phyloP scores from a whole-genome alignment of 306 rosid genomes.

The Prunus salicina region DNA sequence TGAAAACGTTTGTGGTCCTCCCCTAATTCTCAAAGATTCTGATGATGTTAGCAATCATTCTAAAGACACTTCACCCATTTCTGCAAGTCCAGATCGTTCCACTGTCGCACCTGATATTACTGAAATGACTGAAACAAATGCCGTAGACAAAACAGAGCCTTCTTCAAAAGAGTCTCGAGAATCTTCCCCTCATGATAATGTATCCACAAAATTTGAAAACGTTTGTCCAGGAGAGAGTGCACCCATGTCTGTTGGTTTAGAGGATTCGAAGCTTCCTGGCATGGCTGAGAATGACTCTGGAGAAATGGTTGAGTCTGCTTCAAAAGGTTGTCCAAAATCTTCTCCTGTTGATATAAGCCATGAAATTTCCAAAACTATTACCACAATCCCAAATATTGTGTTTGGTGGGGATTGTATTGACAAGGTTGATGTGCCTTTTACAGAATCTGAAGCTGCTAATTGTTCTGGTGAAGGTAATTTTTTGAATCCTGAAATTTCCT shows the following conservation, averaged over 20 bases:
- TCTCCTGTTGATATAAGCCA: constrained; percentile 9
- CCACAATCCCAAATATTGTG: constrained; percentile 8
- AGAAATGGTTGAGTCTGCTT: neutral
- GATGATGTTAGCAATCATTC: constrained; percentile 12
- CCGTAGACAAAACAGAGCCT: constrained; percentile 5
- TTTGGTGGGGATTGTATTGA: constrained; percentile 3
- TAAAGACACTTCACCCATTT: neutral
- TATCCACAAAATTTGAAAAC: neutral
- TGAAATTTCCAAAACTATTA: neutral
- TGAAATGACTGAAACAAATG: constrained; percentile 1
- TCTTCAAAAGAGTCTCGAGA: constrained; percentile 12
- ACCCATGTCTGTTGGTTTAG: neutral
- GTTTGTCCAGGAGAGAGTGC: neutral
- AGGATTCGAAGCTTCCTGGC: neutral
- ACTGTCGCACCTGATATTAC: neutral
- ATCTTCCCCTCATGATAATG: constrained; percentile 10
- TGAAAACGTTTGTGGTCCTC: neutral
- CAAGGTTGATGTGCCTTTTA: constrained; percentile 4
- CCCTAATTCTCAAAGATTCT: neutral
- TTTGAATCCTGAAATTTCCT: constrained; percentile 15
- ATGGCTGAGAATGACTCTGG: neutral
- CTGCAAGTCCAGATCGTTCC: constrained; percentile 8
- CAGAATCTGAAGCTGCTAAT: constrained; percentile 20
- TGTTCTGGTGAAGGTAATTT: constrained; percentile 21
- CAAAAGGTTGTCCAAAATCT: constrained; percentile 11